A percentile compares a stretch with the other conserved stretches of the same genome.
phyloP scores from a whole-genome alignment of 495 filamentous ascomycete species.

The Letharia columbiana region DNA sequence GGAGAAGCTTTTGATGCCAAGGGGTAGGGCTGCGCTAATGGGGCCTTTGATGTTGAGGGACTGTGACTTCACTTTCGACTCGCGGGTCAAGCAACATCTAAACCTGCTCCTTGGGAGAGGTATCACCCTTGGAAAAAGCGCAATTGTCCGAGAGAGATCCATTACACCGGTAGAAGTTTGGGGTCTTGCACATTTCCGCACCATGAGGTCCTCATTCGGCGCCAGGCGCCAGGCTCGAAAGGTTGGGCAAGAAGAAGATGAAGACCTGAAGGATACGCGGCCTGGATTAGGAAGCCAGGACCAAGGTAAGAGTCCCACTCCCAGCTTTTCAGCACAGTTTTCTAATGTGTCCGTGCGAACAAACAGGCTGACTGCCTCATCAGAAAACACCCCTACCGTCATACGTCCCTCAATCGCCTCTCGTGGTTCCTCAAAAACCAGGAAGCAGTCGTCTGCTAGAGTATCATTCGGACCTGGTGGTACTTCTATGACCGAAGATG shows the following conservation, averaged over 20 bases:
- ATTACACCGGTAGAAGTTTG: background rate
- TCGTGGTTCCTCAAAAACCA: conserved; percentile 43
- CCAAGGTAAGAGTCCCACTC: conserved; percentile 27
- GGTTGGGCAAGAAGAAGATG: conserved; percentile 51
- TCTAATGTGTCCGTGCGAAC: conserved; percentile 14
- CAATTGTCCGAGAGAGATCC: background rate
- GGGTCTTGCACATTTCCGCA: background rate
- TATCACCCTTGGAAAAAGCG: background rate
- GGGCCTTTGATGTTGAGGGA: background rate
- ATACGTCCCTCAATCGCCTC: conserved; percentile 19
- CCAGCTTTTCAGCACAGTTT: background rate
- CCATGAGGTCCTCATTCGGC: conserved; percentile 57
- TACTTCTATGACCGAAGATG: conserved; percentile 45
- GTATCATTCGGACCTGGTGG: conserved; percentile 67
- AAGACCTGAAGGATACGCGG: background rate
- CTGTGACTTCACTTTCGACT: background rate
- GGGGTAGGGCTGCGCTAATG: conserved; percentile 10
- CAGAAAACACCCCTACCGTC: conserved; percentile 24
- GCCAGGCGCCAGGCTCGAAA: conserved; percentile 66
- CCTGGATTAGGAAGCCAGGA: conserved; percentile 12
- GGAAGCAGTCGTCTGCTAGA: conserved; percentile 54
- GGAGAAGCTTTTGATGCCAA: too few relatives aligned
- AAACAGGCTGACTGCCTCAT: conserved; percentile 21
- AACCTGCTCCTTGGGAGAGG: background rate
- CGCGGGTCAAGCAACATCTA: background rate